Evolutionary conservation across 2,329 filamentous ascomycete species (phyloP), one percentile per base, ranked within the genome.

Genomic region (Pestalotiopsis sp.): DNA sequence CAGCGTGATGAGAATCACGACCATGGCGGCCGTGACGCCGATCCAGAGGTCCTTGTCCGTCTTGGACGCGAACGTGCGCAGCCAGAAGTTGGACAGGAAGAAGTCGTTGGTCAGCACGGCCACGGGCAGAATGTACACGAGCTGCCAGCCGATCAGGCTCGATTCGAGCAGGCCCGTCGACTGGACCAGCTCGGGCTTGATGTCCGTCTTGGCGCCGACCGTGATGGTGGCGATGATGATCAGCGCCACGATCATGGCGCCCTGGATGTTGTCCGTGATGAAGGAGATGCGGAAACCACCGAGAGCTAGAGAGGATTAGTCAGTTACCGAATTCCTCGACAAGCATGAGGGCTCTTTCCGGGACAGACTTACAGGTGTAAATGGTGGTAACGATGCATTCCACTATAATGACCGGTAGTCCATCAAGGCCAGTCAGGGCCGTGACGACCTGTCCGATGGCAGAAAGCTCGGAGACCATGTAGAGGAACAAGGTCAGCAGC

Each of bases 271-370:
- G 80, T 96, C 93, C 9, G 93, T 96, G 67, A 95, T 81, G 80
- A 96, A 95, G 1, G 93, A 95, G 70, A 96, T 92, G 70, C 89
- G 89, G 85, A 96, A 96, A 3, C 93, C 93, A 67, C 93, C 93
- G 11, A 95, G 83, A 3, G 92, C 91, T 93, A 69, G 52, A 73
- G 52, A 74, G 73, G 31, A 62, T 27, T 2, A 14, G 3, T 63
- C 52, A 49, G 9, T 14, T 56, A 9, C 11, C 12, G 13, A 65
- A 2, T 2, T 52, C n/a, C 11, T 17, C 6, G 20, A 9, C 14
- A 52, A n/a, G 4, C 11, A 64, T 72, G 67, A 68, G 65, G 9
- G 20, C 13, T 9, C 1, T 36, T 36, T 36, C 31, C 9, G 31
- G 5, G 58, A 14, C 41, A 9, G 45, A 78, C 84, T 72, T 82